phyloP scores from a whole-genome alignment of 129 eudicot genomes.

The Flaveria trinervia region DNA sequence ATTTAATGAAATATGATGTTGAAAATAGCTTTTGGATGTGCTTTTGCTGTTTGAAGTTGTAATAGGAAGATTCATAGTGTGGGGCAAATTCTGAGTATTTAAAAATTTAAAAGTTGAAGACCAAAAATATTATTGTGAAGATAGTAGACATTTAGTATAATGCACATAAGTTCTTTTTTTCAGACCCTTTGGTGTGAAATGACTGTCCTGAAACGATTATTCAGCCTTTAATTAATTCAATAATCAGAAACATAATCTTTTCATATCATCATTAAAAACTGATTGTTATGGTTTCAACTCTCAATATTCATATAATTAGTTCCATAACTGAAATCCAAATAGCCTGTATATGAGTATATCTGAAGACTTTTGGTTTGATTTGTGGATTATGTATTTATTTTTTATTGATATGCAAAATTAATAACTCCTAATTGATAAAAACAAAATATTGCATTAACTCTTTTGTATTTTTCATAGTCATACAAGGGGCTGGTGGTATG shows the following conservation, averaged over 20 bases:
- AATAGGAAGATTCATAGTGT: not conserved
- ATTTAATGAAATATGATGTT: not conserved
- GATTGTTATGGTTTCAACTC: not conserved
- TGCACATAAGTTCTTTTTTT: no score
- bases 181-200: no score
- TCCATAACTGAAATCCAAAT: not conserved
- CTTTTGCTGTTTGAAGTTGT: constrained; percentile 2
- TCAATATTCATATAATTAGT: not conserved
- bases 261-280: not conserved
- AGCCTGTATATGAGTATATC: not conserved
- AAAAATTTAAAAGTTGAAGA: not conserved
- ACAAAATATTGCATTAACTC: no score
- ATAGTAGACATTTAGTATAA: no score
- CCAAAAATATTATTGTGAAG: no score
- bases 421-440: not conserved
- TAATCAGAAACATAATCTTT: not conserved
- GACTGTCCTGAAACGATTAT: no score
- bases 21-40: not conserved
- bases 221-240: not conserved
- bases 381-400: not conserved
- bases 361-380: not conserved
- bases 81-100: not conserved
- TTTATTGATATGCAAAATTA: not conserved
- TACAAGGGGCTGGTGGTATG: constrained; percentile 99
- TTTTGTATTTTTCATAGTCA: constrained; percentile 45